Base-by-base conservation (phyloP, 192 early-diverging fungal species). In the Backusella parvicylindrica region DNA sequence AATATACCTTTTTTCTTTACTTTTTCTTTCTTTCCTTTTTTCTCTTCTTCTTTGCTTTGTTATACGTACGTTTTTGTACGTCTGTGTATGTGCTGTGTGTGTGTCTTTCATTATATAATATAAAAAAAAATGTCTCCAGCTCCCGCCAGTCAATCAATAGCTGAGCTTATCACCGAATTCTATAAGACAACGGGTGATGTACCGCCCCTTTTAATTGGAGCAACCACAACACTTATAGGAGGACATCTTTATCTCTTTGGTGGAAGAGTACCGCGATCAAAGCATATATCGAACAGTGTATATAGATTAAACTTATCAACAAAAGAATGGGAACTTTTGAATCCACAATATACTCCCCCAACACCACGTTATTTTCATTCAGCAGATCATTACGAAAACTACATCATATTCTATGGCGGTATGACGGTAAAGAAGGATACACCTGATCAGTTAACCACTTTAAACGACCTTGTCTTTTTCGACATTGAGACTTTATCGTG, bases 281-380 rank as follows among this genome's bases (percentile, higher is more conserved):
- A 91, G 38, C 84, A 84, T 75, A 89, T 94, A 78, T 91, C 91
- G 11, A 92, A 90, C 79, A 85, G 88, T 50, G 81, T 92, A 28
- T 94, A 90, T 71, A 81, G 86, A 28, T 86, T 91, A 66, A 86
- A 89, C 70, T 77, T 92, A 36, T 74, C 84, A 56, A 86, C 83
- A 28, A 91, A 85, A 71, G 77, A 82, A 26, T 94, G 92, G 92
- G 77, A 75, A 65, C 50, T 72, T 53, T 53, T 80, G 18, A 49
- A 35, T 23, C 75, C 79, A 30, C 53, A 80, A 6, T 60, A 23
- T 11, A 60, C 53, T 60, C 78, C 83, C 3, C 87, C 87, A 16
- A 79, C 78, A 32, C 82, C 90, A 41, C 84, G 92, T 30, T 92
- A 92, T 70, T 94, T 94, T 77, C 92, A 94, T 79, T 91, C 92